Evolutionary conservation across 441 rosid genomes (phyloP).

Genomic region (Gossypium gossypioides): DNA sequence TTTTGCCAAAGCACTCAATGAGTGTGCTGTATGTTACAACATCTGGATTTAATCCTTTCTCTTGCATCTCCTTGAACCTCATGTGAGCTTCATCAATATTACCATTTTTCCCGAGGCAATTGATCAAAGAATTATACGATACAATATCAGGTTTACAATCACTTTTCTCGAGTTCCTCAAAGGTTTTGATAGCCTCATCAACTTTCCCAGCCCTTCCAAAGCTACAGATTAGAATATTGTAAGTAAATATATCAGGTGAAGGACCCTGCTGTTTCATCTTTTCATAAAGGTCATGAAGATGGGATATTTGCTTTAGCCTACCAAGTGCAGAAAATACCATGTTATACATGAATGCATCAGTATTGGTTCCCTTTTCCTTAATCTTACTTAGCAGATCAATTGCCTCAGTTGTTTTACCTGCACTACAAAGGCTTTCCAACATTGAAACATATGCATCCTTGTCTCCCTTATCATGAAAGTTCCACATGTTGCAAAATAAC

Average conservation of each 20-base stretch:
- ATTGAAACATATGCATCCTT: constrained; percentile 58
- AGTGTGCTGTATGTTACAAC: constrained; percentile 86
- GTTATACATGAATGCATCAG: constrained; percentile 72
- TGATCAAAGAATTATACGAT: constrained; percentile 81
- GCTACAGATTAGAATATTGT: constrained; percentile 74
- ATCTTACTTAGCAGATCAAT: constrained; percentile 61
- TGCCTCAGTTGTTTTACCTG: constrained; percentile 76
- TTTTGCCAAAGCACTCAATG: constrained; percentile 89
- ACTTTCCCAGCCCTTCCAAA: constrained; percentile 68
- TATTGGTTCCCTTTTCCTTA: constrained; percentile 57
- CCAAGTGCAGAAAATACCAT: constrained; percentile 62
- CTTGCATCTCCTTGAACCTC: constrained; percentile 85
- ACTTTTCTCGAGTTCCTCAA: constrained; percentile 74
- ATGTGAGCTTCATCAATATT: constrained; percentile 91
- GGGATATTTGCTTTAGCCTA: constrained; percentile 56
- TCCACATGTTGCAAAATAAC: constrained; percentile 89
- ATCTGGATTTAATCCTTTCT: constrained; percentile 74
- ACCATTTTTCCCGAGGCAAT: constrained; percentile 85
- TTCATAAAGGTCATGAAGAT: constrained; percentile 60
- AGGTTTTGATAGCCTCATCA: constrained; percentile 50
- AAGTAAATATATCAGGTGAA: constrained; percentile 62
- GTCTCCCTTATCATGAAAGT: constrained; percentile 67
- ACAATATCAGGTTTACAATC: constrained; percentile 61
- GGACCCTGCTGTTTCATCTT: constrained; percentile 74
- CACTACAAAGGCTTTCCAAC: constrained; percentile 65